Conservation (phyloP, 163 green algal genomes). For the Scenedesmus sp. region DNA sequence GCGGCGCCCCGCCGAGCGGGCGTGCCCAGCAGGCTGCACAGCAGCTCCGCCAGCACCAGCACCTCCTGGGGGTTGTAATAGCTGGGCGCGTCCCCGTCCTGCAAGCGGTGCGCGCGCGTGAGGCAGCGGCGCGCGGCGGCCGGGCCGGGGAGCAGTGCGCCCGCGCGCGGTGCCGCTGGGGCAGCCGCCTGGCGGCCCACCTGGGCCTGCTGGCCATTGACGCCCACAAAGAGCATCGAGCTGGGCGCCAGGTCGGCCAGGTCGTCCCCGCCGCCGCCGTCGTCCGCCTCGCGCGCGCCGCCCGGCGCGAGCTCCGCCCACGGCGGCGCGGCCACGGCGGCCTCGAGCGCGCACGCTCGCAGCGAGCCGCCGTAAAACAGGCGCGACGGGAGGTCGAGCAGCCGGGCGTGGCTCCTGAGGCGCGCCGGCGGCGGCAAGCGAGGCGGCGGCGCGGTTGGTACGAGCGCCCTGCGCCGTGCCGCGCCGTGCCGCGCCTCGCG, state of each 20-base stretch:
- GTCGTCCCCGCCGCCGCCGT: neutral
- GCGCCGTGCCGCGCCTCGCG: too few relatives aligned
- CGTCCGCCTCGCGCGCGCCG: conserved; percentile 18
- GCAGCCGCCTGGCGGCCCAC: neutral
- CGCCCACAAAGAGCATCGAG: conserved; percentile 66
- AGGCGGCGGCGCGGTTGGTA: too few relatives aligned
- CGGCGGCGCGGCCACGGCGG: conserved; percentile 26
- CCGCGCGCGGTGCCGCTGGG: neutral
- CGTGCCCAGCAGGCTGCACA: conserved; percentile 64
- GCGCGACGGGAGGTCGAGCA: conserved; percentile 73
- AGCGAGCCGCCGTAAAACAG: conserved; percentile 74
- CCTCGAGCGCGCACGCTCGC: conserved; percentile 16
- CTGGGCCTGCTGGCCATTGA: conserved; percentile 71
- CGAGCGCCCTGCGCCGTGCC: too few relatives aligned
- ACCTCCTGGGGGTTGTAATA: conserved; percentile 86
- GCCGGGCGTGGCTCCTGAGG: conserved; percentile 59
- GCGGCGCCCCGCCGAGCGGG: neutral
- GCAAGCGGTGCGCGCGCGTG: conserved; percentile 36
- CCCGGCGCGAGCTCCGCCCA: conserved; percentile 6
- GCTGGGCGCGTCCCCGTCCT: conserved; percentile 71
- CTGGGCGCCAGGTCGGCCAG: conserved; percentile 14
- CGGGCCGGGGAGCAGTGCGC: too few relatives aligned
- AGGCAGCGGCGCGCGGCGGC: too few relatives aligned
- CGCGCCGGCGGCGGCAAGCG: too few relatives aligned
- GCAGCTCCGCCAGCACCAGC: conserved; percentile 68